A percentile compares a stretch with the other conserved stretches of the same genome.
Evolutionary conservation across 306 rosid species (phyloP).

Genomic region (Cyamopsis tetragonoloba): DNA sequence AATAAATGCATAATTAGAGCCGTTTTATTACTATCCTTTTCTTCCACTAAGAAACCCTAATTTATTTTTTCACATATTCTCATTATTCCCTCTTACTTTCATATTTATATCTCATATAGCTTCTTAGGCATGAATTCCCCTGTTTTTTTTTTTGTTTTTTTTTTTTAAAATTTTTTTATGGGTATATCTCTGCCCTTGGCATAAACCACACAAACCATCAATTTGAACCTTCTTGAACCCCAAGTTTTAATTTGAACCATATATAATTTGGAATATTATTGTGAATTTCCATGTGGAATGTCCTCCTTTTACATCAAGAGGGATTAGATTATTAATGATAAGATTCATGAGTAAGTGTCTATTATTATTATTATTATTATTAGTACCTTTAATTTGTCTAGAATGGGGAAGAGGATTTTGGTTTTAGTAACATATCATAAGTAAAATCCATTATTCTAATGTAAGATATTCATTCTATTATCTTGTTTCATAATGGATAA

Average conservation of each 20-base stretch:
- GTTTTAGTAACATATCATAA: background rate
- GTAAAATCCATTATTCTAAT: background rate
- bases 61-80: conserved; percentile 32
- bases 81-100: conserved; percentile 25
- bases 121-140: conserved; percentile 33
- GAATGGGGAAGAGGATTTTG: background rate
- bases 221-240: conserved; percentile 31
- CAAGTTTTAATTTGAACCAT: conserved; percentile 17
- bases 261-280: conserved; percentile 24
- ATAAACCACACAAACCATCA: conserved; percentile 20
- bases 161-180: too few species aligned
- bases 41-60: conserved; percentile 30
- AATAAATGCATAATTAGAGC: conserved; percentile 28
- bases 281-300: conserved; percentile 26
- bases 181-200: conserved; percentile 32
- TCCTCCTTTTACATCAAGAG: conserved; percentile 32
- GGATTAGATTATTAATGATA: conserved; percentile 17
- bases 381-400: conserved; percentile 21
- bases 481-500: conserved; percentile 25
- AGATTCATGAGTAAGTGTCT: conserved; percentile 33
- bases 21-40: conserved; percentile 15
- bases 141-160: background rate
- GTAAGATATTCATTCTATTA: conserved; percentile 27
- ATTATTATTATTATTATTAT: too few species aligned
- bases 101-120: conserved; percentile 23